phyloP scores from a whole-genome alignment of 768 basidiomycete genomes.

The Leccinum arenicola region DNA sequence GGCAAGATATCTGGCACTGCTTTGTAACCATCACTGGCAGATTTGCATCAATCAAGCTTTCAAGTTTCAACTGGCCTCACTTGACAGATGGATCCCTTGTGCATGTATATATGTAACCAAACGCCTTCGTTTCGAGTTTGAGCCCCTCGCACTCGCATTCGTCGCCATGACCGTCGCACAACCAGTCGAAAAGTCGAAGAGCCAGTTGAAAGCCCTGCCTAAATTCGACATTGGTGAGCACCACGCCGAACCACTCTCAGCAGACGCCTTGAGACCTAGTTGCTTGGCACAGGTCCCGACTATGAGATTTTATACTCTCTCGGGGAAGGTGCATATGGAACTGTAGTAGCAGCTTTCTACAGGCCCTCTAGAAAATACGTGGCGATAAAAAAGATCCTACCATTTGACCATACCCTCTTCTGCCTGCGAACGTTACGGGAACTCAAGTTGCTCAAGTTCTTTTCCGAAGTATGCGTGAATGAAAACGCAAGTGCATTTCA shows the following conservation, averaged over 20 bases:
- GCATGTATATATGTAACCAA: constrained; percentile 3
- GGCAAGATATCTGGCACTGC: constrained; percentile 5
- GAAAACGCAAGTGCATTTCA: constrained; percentile 57
- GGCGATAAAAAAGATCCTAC: constrained; percentile 94
- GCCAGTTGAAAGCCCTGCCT: constrained; percentile 56
- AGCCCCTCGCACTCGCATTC: neutral
- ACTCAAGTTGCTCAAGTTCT: constrained; percentile 85
- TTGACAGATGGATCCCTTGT: neutral
- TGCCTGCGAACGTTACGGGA: constrained; percentile 87
- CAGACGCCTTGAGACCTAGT: constrained; percentile 1
- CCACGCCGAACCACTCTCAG: neutral
- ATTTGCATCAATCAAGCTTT: constrained; percentile 12
- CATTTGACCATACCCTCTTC: constrained; percentile 93
- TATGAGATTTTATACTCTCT: constrained; percentile 73
- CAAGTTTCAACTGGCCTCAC: neutral
- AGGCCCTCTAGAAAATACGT: constrained; percentile 78
- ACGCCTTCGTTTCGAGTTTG: neutral
- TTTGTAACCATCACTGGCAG: constrained; percentile 6
- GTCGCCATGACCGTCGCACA: constrained; percentile 7
- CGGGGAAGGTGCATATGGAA: constrained; percentile 88
- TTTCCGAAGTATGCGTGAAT: constrained; percentile 74
- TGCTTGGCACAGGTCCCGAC: constrained; percentile 51
- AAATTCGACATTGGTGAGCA: constrained; percentile 67
- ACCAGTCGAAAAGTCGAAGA: constrained; percentile 35
- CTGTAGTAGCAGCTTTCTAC: constrained; percentile 86